Percentiles rank a stretch among this genome's conserved stretches.
Conservation (phyloP, 139 green algal species). For the Chlorella vulgaris region DNA sequence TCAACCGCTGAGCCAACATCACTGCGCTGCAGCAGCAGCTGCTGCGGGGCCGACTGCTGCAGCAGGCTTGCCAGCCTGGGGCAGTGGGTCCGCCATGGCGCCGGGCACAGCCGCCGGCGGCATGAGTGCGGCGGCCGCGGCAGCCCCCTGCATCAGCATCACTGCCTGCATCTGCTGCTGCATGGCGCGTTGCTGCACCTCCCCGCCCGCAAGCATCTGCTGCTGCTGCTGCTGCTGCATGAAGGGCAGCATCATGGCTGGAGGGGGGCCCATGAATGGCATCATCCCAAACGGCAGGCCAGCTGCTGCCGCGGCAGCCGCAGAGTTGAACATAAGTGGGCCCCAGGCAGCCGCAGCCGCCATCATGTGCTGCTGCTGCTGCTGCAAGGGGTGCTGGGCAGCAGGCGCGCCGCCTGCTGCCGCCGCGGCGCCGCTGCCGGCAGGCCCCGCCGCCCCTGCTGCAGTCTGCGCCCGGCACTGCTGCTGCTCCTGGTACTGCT, state of each 20-base stretch:
- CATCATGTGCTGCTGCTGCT: constrained; percentile 20
- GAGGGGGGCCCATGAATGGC: not conserved
- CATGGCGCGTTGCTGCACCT: not conserved
- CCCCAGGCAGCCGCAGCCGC: constrained; percentile 12
- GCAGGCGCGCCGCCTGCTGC: too few species aligned
- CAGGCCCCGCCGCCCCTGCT: not conserved
- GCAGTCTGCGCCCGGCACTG: not conserved
- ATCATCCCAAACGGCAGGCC: constrained; percentile 1
- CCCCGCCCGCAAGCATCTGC: not conserved
- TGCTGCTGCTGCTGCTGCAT: constrained; percentile 22
- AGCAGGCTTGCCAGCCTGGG: too few species aligned
- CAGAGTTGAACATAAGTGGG: constrained; percentile 22
- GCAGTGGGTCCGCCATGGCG: too few species aligned
- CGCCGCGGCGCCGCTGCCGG: not conserved
- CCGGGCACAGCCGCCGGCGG: too few species aligned
- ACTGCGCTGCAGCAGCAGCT: too few species aligned
- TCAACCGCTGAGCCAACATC: too few species aligned
- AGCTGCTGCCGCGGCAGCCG: not conserved
- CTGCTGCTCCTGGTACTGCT: not conserved
- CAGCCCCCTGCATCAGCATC: constrained; percentile 1
- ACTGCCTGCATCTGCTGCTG: constrained; percentile 4
- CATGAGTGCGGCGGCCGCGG: not conserved
- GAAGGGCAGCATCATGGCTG: constrained; percentile 19
- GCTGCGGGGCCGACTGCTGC: too few species aligned
- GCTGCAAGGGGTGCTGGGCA: constrained; percentile 2